Evolutionary conservation across 176 grass and related monocot species (phyloP).

Genomic region (Puccinellia tenuiflora): DNA sequence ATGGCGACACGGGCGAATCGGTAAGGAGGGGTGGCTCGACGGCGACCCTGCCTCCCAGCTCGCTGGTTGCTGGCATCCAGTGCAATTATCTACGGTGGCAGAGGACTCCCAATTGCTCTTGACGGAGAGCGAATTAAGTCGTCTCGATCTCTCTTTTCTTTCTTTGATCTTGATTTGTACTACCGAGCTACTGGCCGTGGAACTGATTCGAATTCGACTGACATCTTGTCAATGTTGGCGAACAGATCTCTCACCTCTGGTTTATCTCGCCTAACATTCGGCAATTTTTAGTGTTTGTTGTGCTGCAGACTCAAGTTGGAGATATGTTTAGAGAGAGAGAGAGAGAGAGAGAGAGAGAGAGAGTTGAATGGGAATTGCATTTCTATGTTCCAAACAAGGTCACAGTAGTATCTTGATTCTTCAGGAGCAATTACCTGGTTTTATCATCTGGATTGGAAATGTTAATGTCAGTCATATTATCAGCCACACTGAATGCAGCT

Average conservation of each 20-base stretch:
- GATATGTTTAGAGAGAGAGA: too few species aligned
- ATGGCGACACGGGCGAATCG: too few species aligned
- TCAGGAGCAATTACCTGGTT: conserved; percentile 40
- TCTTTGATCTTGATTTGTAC: conserved; percentile 65
- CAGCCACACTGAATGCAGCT: conserved; percentile 63
- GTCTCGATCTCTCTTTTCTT: conserved; percentile 36
- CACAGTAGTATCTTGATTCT: not conserved
- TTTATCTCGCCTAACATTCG: conserved; percentile 52
- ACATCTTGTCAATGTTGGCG: conserved; percentile 44
- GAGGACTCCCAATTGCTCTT: too few species aligned
- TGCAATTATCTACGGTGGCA: too few species aligned
- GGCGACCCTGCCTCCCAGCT: too few species aligned
- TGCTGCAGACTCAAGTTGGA: not conserved
- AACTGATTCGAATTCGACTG: conserved; percentile 60
- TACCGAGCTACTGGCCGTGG: conserved; percentile 61
- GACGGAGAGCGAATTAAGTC: conserved; percentile 16
- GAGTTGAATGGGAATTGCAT: too few species aligned
- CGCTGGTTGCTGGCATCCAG: too few species aligned
- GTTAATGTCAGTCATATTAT: conserved; percentile 53
- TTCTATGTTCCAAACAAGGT: not conserved
- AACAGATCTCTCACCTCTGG: conserved; percentile 56
- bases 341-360: too few species aligned
- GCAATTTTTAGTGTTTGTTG: conserved; percentile 24
- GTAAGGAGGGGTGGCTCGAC: too few species aligned
- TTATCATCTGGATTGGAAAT: conserved; percentile 41